Percentiles rank a stretch among this genome's conserved stretches.
phyloP scores from a whole-genome alignment of 345 rosid genomes.

The Erodium maritimum region DNA sequence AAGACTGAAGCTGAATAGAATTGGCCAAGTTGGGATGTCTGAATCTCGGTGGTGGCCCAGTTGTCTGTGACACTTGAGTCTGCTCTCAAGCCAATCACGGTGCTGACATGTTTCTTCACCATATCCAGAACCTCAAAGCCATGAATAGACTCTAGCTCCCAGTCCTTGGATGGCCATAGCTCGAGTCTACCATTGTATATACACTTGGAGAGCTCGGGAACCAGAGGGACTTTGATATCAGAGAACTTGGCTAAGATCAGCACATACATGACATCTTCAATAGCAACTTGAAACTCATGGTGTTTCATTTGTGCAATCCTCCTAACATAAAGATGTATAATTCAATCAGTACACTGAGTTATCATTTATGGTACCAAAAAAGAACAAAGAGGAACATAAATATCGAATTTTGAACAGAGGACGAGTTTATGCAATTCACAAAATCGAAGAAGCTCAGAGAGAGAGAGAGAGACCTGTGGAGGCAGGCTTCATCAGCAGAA shows the following conservation, averaged over 20 bases:
- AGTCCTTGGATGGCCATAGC: slow-evolving; percentile 83
- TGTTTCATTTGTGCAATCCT: slow-evolving; percentile 74
- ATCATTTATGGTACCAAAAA: no score
- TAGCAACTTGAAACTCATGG: slow-evolving; percentile 48
- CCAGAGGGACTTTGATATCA: slow-evolving; percentile 67
- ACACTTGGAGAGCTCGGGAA: slow-evolving; percentile 81
- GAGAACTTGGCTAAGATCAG: slow-evolving; percentile 68
- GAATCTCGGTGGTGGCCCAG: slow-evolving; percentile 76
- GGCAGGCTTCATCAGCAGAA: slow-evolving; percentile 62
- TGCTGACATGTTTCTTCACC: slow-evolving; percentile 58
- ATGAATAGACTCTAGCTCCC: slow-evolving; percentile 84
- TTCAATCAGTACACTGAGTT: background rate
- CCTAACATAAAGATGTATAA: slow-evolving; percentile 28
- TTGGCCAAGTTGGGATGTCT: slow-evolving; percentile 31
- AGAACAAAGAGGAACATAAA: no score
- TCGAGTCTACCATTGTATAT: slow-evolving; percentile 78
- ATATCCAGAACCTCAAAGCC: slow-evolving; percentile 53
- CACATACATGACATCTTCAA: slow-evolving; percentile 87
- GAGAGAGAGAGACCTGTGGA: slow-evolving; percentile 47
- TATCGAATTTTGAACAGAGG: no score
- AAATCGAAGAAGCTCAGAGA: no score
- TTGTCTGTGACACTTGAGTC: slow-evolving; percentile 70
- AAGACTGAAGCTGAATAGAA: slow-evolving; percentile 57
- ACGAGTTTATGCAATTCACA: no score
- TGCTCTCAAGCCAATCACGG: slow-evolving; percentile 62